Base-by-base conservation (phyloP, 495 filamentous ascomycete species). In the Aspergillus asperescens region DNA sequence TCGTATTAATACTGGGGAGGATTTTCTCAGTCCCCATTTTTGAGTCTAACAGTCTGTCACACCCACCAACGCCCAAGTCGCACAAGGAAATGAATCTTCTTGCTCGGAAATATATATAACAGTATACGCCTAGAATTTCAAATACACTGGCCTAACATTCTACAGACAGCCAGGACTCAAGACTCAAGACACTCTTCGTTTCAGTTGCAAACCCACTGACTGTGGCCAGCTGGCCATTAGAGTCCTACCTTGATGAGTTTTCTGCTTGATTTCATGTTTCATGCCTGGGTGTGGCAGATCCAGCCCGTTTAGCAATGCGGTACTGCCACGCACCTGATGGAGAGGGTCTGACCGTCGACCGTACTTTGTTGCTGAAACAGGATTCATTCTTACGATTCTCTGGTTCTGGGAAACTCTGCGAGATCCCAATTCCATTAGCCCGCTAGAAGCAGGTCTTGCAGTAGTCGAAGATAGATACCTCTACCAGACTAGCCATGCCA, bases 301-400 rank as follows among this genome's bases (percentile, higher is more conserved):
- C 41, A 27, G 43, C 16, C 37, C 27, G 22, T 23, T 54, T 51
- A 50, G 35, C 32, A 54, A 54, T n/a, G n/a, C 20, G 23, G 52
- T 61, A 53, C 50, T 54, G 55, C 59, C 59, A 62, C 59, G 56
- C 55, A 62, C 56, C 54, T 56, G 9, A 5, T 5, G 7, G 12
- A 42, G 3, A 1, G 7, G 13, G 20, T 22, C 22, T 25, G 25
- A 6, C 16, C 12, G 5, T 35, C 4, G n/a, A 35, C 10, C 7
- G 29, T 13, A n/a, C 38, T 41, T 3, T 10, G 18, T 13, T 41
- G 18, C 38, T 3, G 3, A 15, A 16, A 15, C 32, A 35, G 32
- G 13, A 35, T 10, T 15, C 13, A 35, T 12, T 35, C 7, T 13
- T 9, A 12, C 13, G 1, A n/a, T 16, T n/a, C 3, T 16, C 15